phyloP scores from a whole-genome alignment of 495 filamentous ascomycete genomes.

The Neurospora sp. region DNA sequence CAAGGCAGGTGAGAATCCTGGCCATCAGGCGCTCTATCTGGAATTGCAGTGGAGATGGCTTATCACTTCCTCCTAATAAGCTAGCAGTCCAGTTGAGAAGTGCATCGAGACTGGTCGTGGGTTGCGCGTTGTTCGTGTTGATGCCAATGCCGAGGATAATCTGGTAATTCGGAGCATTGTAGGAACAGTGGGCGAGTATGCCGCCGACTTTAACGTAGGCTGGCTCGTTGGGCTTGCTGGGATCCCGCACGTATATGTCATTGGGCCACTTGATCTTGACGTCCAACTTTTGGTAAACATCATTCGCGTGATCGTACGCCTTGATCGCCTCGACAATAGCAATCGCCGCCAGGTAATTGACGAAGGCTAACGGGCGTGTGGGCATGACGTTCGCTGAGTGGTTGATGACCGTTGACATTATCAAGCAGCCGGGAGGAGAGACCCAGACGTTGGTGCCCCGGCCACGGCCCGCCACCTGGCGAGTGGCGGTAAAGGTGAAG shows the following conservation, averaged over 20 bases:
- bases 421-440: conserved; percentile 72
- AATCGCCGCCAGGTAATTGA: conserved; percentile 86
- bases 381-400: conserved; percentile 62
- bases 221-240: conserved; percentile 42
- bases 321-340: conserved; percentile 84
- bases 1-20: conserved; percentile 68
- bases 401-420: conserved; percentile 78
- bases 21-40: conserved; percentile 76
- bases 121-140: conserved; percentile 76
- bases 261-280: conserved; percentile 97
- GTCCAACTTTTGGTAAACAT: conserved; percentile 54
- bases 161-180: conserved; percentile 63
- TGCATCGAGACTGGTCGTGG: conserved; percentile 77
- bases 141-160: conserved; percentile 84
- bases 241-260: conserved; percentile 82
- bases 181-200: conserved; percentile 85
- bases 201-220: conserved; percentile 88
- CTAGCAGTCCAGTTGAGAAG: conserved; percentile 36
- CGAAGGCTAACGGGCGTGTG: conserved; percentile 78
- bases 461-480: conserved; percentile 83
- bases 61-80: conserved; percentile 8
- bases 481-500: conserved; percentile 83
- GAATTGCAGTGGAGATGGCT: conserved; percentile 40
- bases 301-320: conserved; percentile 48
- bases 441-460: conserved; percentile 93